Evolutionary conservation across 2,329 filamentous ascomycete genomes (phyloP), one percentile per base, ranked within the genome.

Genomic region (Ustulina deusta): DNA sequence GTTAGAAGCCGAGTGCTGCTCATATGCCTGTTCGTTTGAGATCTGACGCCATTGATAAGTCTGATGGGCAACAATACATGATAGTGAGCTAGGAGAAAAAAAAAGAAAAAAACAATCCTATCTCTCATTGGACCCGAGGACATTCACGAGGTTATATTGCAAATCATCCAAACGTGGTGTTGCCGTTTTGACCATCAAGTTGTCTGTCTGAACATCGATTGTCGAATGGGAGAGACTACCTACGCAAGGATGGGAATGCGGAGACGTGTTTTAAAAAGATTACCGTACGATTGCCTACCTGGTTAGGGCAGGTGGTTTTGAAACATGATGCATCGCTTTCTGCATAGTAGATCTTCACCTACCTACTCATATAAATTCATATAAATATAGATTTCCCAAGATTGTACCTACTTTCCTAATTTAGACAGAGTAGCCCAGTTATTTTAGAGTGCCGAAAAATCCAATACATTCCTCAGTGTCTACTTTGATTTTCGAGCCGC

Each of bases 121-220:
- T 25, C 22, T 22, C 2, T 42, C 11, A 25, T 38, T 22, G 4
- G 29, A 54, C 25, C 2, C 54, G 57, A 64, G 27, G 62, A 38
- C 6, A 49, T 63, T 65, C 49, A 27, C 25, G 29, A 13, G 6
- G 6, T 38, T 15, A 57, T 57, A 6, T 40, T 27, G 25, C 6
- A 27, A 44, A 17, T 13, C 11, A 27, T 29, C 6, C 13, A 49
- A 20, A 51, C 22, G 13, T 38, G 25, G 38, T 1, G 65, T 63
- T 63, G 44, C 27, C 46, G 44, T 61, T 61, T 20, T 40, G 57
- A 32, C 66, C 60, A 66, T 69, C 63, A 66, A 57, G 69, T 66
- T 66, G 22, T 25, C 52, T 29, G 40, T 34, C 29, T 34, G 40
- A 15, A 11, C 40, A 46, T 48, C 34, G 27, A 40, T 40, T 40